Base-by-base conservation (phyloP, 495 filamentous ascomycete genomes). In the Aspergillus homomorphus region DNA sequence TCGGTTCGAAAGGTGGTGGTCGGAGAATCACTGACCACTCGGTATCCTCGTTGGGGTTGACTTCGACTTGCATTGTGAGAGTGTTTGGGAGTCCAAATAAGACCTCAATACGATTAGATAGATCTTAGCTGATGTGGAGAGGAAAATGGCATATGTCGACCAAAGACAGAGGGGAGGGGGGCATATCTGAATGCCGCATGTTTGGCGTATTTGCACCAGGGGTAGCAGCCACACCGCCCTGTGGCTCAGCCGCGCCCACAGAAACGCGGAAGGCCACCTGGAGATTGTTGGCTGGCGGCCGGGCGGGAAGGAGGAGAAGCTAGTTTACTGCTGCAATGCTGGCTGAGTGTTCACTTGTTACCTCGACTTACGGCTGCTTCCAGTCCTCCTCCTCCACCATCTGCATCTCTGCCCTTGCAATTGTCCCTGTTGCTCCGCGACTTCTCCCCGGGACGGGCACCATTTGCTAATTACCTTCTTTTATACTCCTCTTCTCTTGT, bases 31-130 rank as follows among this genome's bases (percentile, higher is more conserved):
- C 69, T 54, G 77, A 96, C 94, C 94, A 98, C 87, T 98, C 94
- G 41, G 94, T 98, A 71, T 98, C 94, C 60, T 91, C 94, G 70
- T 97, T 95, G 30, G 92, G 92, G 69, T 98, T 86, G 67, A 98
- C 88, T 52, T 94, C 91, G 51, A 97, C 95, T 60, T 77, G 86
- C 90, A 94, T 95, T 14, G 54, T 85, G 65, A 42, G 24, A n/a
- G 20, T 8, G 21, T 45, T 20, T 8, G 0, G n/a, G 3, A 10
- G 24, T 21, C 8, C 10, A 5, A 24, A 28, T 10, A 28, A 26
- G 12, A 51, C 3, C 7, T n/a, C 9, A 15, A 51, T 14, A 38
- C 33, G 5, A 38, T 38, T 4, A 4, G 26, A 30, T 10, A 4
- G 26, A 30, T 4, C 10, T 30, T 10, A 30, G 26, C 26, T 30